Percentiles rank a stretch among this genome's conserved stretches.
Evolutionary conservation across 768 basidiomycete species (phyloP).

Genomic region (Tephrocybe sp.): DNA sequence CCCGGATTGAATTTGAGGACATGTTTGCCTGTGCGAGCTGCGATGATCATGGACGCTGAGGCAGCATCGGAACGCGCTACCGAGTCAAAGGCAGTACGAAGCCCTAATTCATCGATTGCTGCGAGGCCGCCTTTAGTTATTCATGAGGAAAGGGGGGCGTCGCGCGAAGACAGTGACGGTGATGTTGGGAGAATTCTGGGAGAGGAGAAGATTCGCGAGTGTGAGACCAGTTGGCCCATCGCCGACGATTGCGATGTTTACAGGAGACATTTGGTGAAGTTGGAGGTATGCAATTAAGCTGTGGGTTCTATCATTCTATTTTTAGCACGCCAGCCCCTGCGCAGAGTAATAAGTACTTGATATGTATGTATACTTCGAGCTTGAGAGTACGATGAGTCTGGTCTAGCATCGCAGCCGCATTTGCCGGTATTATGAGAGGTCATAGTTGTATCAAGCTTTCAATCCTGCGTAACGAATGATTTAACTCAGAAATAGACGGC

Average conservation of each 20-base stretch:
- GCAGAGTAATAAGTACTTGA: too few species aligned
- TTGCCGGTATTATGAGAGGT: too few species aligned
- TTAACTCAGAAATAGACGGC: too few species aligned
- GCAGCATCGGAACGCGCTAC: constrained; percentile 14
- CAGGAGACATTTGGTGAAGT: constrained; percentile 4
- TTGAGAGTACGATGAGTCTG: too few species aligned
- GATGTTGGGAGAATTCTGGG: neutral
- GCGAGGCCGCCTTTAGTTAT: constrained; percentile 22
- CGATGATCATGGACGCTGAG: constrained; percentile 13
- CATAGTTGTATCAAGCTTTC: too few species aligned
- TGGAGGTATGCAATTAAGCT: too few species aligned
- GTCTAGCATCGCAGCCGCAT: too few species aligned
- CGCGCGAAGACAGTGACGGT: constrained; percentile 20
- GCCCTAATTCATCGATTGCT: constrained; percentile 22
- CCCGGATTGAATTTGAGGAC: constrained; percentile 2
- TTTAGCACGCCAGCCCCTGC: too few species aligned
- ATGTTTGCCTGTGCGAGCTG: constrained; percentile 12
- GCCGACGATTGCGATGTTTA: constrained; percentile 18
- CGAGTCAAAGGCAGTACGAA: constrained; percentile 19
- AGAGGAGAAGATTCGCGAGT: constrained; percentile 21
- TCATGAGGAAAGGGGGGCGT: constrained; percentile 16
- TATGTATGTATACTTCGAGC: too few species aligned
- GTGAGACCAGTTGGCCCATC: constrained; percentile 25
- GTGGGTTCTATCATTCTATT: too few species aligned
- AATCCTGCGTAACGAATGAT: too few species aligned